Percentiles rank a stretch among this genome's conserved stretches.
Evolutionary conservation across 2,329 filamentous ascomycete species (phyloP).

Genomic region (Davidsoniella virescens): DNA sequence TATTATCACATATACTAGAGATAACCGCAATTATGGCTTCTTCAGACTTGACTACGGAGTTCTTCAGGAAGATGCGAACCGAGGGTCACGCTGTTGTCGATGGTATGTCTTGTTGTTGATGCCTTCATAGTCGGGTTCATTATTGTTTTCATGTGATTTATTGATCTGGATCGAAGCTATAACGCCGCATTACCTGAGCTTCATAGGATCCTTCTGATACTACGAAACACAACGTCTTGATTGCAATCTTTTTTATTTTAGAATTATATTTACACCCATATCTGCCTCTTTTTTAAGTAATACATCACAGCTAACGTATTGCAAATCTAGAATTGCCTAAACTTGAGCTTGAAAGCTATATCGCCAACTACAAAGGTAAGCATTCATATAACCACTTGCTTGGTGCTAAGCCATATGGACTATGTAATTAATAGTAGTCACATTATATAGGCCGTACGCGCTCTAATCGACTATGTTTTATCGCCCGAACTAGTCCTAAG

Average conservation of each 20-base stretch:
- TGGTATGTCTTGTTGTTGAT: slow-evolving; percentile 21
- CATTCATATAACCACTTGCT: neutral
- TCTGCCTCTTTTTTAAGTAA: too few relatives aligned
- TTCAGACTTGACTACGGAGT: slow-evolving; percentile 15
- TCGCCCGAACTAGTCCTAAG: slow-evolving; percentile 61
- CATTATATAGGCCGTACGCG: slow-evolving; percentile 52
- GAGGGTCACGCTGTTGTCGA: slow-evolving; percentile 31
- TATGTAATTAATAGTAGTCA: neutral
- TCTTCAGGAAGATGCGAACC: slow-evolving; percentile 31
- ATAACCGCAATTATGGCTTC: neutral
- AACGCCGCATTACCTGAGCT: too few relatives aligned
- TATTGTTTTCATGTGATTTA: too few relatives aligned
- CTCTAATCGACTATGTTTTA: slow-evolving; percentile 64
- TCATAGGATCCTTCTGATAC: too few relatives aligned
- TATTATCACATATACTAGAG: too few relatives aligned
- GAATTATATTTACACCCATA: too few relatives aligned
- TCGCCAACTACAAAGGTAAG: slow-evolving; percentile 72
- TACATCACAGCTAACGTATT: slow-evolving; percentile 2
- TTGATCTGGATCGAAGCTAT: too few relatives aligned
- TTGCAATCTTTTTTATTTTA: too few relatives aligned
- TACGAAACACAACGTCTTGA: too few relatives aligned
- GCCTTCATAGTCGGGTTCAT: too few relatives aligned
- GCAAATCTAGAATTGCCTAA: slow-evolving; percentile 52
- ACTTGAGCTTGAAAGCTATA: slow-evolving; percentile 81
- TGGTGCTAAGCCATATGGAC: too few relatives aligned